Conservation (phyloP, 257 asterid species). For the Ehretia macrophylla region DNA sequence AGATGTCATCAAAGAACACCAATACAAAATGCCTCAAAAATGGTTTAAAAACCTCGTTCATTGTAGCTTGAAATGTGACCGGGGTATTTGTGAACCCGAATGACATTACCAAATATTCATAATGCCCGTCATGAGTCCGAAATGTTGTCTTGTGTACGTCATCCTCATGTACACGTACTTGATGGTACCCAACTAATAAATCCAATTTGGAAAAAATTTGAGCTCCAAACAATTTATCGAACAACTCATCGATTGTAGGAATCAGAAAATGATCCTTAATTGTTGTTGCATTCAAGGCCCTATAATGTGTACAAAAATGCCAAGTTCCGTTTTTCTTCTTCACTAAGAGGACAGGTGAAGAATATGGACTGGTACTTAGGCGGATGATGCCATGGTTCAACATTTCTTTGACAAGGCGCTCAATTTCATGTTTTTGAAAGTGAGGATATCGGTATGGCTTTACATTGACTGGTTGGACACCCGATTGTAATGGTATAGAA, state of each 20-base stretch:
- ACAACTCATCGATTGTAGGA: background rate
- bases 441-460: too few species aligned
- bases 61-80: background rate
- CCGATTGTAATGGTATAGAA: too few species aligned
- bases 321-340: background rate
- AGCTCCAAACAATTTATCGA: background rate
- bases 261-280: slow-evolving; percentile 1
- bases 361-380: background rate
- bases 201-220: too few species aligned
- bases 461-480: too few species aligned
- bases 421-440: background rate
- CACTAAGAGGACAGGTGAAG: background rate
- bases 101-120: background rate
- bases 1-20: too few species aligned
- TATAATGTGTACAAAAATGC: background rate
- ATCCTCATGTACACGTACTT: too few species aligned
- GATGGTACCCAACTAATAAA: too few species aligned
- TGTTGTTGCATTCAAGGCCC: background rate
- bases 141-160: too few species aligned
- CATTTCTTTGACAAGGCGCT: background rate
- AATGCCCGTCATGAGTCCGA: too few species aligned
- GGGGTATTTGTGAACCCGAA: background rate
- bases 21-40: too few species aligned
- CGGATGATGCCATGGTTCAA: background rate
- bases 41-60: background rate